phyloP scores from a whole-genome alignment of 1,284 basidiomycete species.

The Boletus hoseneyae region DNA sequence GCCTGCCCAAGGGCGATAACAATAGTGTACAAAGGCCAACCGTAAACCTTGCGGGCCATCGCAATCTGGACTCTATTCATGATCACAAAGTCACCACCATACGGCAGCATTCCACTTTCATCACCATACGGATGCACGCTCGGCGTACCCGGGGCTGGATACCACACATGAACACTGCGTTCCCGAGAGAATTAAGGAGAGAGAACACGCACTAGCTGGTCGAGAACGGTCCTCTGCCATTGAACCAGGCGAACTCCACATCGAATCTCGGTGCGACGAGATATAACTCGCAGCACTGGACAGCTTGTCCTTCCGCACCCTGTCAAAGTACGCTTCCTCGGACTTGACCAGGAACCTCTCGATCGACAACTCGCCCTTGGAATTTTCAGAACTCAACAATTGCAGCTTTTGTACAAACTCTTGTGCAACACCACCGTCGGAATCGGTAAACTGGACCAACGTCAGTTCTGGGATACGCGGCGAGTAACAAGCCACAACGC shows the following conservation, averaged over 20 bases:
- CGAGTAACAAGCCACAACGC: conserved; percentile 26
- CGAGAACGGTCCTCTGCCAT: conserved; percentile 57
- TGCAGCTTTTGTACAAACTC: conserved; percentile 87
- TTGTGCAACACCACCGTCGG: conserved; percentile 85
- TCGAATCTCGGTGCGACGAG: conserved; percentile 78
- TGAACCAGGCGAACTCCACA: conserved; percentile 70
- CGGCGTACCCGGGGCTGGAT: conserved; percentile 46
- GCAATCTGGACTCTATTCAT: conserved; percentile 83
- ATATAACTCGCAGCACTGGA: conserved; percentile 71
- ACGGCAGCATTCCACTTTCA: conserved; percentile 55
- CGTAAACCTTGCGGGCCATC: conserved; percentile 70
- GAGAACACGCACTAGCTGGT: conserved; percentile 59
- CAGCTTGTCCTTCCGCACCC: conserved; percentile 83
- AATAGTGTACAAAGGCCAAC: conserved; percentile 90
- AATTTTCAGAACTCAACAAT: conserved; percentile 77
- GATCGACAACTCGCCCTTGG: conserved; percentile 86
- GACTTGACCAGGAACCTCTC: conserved; percentile 87
- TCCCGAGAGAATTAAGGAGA: background rate
- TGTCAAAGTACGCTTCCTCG: conserved; percentile 90
- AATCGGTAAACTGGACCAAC: conserved; percentile 74
- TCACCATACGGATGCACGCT: conserved; percentile 47
- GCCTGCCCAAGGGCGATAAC: conserved; percentile 83
- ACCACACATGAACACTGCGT: conserved; percentile 12
- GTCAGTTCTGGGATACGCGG: background rate
- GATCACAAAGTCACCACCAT: conserved; percentile 54